Conservation (phyloP, 768 basidiomycete genomes). For the Collybia sordida region DNA sequence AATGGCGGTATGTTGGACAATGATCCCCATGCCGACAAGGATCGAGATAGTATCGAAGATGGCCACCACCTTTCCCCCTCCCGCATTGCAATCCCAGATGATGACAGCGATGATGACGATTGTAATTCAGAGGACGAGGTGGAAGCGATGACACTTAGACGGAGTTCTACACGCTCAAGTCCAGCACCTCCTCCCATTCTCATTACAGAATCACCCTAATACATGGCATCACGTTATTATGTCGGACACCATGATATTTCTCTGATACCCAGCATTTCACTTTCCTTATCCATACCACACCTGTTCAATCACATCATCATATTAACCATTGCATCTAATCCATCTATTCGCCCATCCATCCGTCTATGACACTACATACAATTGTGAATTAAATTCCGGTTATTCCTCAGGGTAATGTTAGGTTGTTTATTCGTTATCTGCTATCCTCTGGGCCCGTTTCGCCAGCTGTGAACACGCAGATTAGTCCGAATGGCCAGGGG, state of each 20-base stretch:
- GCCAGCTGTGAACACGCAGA: constrained; percentile 52
- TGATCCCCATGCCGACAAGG: constrained; percentile 15
- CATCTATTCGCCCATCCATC: constrained; percentile 13
- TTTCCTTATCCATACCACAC: constrained; percentile 11
- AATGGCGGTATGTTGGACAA: constrained; percentile 18
- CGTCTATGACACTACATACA: constrained; percentile 8
- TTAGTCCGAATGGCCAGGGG: constrained; percentile 1
- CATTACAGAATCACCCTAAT: constrained; percentile 32
- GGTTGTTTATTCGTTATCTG: constrained; percentile 37
- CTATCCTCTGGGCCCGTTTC: constrained; percentile 69
- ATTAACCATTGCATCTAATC: constrained; percentile 14
- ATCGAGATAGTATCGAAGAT: constrained; percentile 29
- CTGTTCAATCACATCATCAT: constrained; percentile 4
- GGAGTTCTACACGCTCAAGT: constrained; percentile 24
- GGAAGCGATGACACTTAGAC: constrained; percentile 33
- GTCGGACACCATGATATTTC: constrained; percentile 9
- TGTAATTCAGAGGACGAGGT: constrained; percentile 40
- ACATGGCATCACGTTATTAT: background rate
- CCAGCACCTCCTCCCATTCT: constrained; percentile 37
- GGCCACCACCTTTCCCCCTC: constrained; percentile 22
- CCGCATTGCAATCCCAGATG: constrained; percentile 18
- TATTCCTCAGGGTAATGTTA: background rate
- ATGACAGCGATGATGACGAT: constrained; percentile 17
- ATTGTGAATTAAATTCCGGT: constrained; percentile 10
- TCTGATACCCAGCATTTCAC: constrained; percentile 1